A percentile compares a stretch with the other conserved stretches of the same genome.
Conservation (phyloP, 495 filamentous ascomycete species). For the Podospora pseudoanserina region DNA sequence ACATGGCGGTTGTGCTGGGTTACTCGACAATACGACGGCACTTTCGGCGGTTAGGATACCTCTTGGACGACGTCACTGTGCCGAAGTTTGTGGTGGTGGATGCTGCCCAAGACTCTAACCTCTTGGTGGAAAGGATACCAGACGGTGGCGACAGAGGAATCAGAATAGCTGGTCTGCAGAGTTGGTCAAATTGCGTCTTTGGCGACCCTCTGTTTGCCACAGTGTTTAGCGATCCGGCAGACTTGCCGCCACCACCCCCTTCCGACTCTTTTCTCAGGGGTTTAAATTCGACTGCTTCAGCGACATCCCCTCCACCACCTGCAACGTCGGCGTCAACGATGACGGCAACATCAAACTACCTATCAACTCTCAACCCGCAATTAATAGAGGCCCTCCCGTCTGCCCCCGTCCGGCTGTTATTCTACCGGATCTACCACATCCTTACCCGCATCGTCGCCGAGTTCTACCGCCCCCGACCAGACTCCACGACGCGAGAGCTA, state of each 20-base stretch:
- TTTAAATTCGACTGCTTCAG: slow-evolving; percentile 13
- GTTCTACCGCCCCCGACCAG: slow-evolving; percentile 45
- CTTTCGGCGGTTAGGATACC: slow-evolving; percentile 35
- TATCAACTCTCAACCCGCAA: slow-evolving; percentile 1
- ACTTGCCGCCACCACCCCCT: slow-evolving; percentile 15
- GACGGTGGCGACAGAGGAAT: slow-evolving; percentile 7
- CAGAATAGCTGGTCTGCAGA: slow-evolving; percentile 34
- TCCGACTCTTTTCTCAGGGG: slow-evolving; percentile 44
- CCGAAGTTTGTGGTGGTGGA: slow-evolving; percentile 40
- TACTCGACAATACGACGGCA: slow-evolving; percentile 39
- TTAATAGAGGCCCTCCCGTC: slow-evolving; percentile 39
- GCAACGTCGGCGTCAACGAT: not conserved
- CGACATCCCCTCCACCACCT: slow-evolving; percentile 6
- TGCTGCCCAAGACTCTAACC: slow-evolving; percentile 32
- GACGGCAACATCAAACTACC: not conserved
- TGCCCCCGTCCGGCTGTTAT: slow-evolving; percentile 36
- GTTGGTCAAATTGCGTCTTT: slow-evolving; percentile 55
- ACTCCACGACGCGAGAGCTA: slow-evolving; percentile 45
- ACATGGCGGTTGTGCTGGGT: slow-evolving; percentile 42
- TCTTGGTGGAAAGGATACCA: slow-evolving; percentile 26
- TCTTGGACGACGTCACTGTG: slow-evolving; percentile 38
- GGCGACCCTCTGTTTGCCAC: slow-evolving; percentile 56
- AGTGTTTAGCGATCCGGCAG: slow-evolving; percentile 41
- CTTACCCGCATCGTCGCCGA: slow-evolving; percentile 43
- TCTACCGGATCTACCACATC: slow-evolving; percentile 51